These are phyloP conservation scores for Auxenochlorella protothecoides DNA, from an alignment of 139 green algal species.

Conservation along the genomic window DNA sequence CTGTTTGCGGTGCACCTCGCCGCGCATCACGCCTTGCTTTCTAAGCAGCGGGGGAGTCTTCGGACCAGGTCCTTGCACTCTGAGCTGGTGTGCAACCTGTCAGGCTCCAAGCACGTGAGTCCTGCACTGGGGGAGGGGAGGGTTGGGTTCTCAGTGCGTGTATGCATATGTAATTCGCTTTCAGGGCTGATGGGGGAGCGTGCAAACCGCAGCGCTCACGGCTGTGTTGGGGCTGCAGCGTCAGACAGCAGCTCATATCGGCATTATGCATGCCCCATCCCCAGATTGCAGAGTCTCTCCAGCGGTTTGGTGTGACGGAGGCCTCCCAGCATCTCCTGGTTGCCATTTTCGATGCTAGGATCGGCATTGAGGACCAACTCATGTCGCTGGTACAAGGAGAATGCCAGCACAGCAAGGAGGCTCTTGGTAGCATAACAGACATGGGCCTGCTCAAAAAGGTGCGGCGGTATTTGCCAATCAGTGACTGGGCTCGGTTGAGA, in stretches of 20 bases:
- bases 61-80: slow-evolving; percentile 35
- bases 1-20: slow-evolving; percentile 33
- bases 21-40: slow-evolving; percentile 25
- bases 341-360: slow-evolving; percentile 40
- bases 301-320: slow-evolving; percentile 41
- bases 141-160: neutral
- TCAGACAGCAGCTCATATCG: too few species aligned
- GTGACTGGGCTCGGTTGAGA: too few species aligned
- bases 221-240: too few species aligned
- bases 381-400: slow-evolving; percentile 2
- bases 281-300: slow-evolving; percentile 46
- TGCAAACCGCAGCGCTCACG: too few species aligned
- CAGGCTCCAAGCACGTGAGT: slow-evolving; percentile 44
- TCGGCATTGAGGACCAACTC: neutral
- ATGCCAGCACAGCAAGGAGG: slow-evolving; percentile 1
- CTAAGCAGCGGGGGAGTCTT: slow-evolving; percentile 14
- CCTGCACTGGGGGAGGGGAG: neutral
- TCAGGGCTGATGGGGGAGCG: neutral
- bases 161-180: neutral
- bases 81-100: slow-evolving; percentile 48
- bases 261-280: too few species aligned
- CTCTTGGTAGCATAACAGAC: slow-evolving; percentile 11
- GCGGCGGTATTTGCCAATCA: neutral
- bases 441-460: slow-evolving; percentile 17
- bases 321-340: slow-evolving; percentile 29